These are phyloP conservation scores for Neurospora cerealis DNA, from an alignment of 495 filamentous ascomycete genomes.

Conservation along the genomic window DNA sequence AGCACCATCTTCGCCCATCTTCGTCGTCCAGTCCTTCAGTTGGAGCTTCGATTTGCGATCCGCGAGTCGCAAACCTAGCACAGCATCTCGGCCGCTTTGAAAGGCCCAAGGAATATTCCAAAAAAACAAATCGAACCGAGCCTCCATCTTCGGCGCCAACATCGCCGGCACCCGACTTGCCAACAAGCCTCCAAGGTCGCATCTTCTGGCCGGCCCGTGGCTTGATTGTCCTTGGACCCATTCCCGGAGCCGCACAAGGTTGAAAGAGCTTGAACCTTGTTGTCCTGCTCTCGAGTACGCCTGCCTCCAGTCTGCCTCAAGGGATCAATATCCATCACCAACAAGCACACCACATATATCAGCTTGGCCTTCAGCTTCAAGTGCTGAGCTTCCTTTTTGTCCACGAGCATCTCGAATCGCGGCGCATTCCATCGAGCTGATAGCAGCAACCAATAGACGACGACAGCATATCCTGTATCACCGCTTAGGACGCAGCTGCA, in stretches of 20 bases:
- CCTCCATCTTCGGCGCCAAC: not conserved
- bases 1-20: not conserved
- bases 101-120: not conserved
- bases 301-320: not conserved
- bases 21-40: not conserved
- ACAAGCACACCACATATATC: not conserved
- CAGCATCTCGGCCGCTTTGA: not conserved
- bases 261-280: not conserved
- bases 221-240: not conserved
- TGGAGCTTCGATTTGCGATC: not conserved
- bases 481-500: not conserved
- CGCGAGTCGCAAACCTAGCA: not conserved
- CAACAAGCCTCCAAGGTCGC: not conserved
- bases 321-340: not conserved
- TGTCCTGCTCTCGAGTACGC: not conserved
- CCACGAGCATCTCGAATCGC: not conserved
- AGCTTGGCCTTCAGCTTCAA: not conserved
- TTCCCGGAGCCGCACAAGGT: not conserved
- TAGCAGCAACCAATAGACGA: not conserved
- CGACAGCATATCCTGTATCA: not conserved
- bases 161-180: not conserved
- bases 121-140: not conserved
- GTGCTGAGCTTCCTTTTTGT: not conserved
- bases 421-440: not conserved
- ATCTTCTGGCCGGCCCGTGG: not conserved